Conservation (phyloP, 768 basidiomycete genomes). For the Kwoniella mangroviensis region DNA sequence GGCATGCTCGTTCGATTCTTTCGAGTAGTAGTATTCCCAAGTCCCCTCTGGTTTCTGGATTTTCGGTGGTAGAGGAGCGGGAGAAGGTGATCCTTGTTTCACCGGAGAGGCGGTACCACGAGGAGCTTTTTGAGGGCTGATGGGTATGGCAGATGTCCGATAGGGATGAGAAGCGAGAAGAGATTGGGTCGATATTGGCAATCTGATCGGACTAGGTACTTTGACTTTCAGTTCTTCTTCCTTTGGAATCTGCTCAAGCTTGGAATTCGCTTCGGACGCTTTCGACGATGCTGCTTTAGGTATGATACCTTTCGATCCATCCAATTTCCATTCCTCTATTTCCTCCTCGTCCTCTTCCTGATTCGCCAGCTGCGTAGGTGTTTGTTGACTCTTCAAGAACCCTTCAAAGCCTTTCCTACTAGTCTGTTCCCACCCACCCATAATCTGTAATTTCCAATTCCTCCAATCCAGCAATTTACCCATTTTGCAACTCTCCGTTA, state of each 20-base stretch:
- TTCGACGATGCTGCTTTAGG: no score
- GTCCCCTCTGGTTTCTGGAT: slow-evolving; percentile 58
- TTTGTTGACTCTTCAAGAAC: slow-evolving; percentile 30
- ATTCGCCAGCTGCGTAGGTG: not conserved
- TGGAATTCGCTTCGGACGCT: no score
- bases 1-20: slow-evolving; percentile 72
- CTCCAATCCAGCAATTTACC: slow-evolving; percentile 78
- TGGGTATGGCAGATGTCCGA: slow-evolving; percentile 22
- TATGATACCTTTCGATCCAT: no score
- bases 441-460: slow-evolving; percentile 62
- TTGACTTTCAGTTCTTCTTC: not conserved
- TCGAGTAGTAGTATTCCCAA: slow-evolving; percentile 68
- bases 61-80: slow-evolving; percentile 19
- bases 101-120: not conserved
- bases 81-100: slow-evolving; percentile 6
- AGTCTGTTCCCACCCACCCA: slow-evolving; percentile 50
- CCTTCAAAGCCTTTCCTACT: slow-evolving; percentile 50
- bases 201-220: not conserved
- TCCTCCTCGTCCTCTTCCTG: not conserved
- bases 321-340: not conserved
- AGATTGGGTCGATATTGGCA: slow-evolving; percentile 4
- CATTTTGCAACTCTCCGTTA: slow-evolving; percentile 74
- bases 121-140: slow-evolving; percentile 26
- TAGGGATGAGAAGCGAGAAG: slow-evolving; percentile 16
- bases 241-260: not conserved